phyloP scores from a whole-genome alignment of 805 yeast species.

The Yarrowia bubula region DNA sequence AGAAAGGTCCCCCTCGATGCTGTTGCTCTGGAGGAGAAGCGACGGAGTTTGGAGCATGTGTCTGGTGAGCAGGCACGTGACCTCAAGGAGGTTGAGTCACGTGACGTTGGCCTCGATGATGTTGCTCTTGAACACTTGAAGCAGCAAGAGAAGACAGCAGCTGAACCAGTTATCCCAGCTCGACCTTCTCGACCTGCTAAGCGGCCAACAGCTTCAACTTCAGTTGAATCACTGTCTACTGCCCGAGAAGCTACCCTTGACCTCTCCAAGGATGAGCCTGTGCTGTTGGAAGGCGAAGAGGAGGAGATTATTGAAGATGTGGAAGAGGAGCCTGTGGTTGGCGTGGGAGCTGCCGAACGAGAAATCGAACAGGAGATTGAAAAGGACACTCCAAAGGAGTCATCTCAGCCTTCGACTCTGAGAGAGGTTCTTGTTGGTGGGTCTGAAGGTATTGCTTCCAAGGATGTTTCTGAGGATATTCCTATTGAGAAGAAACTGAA shows the following conservation, averaged over 20 bases:
- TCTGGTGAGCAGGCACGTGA: too few species aligned
- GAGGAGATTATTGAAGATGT: neutral
- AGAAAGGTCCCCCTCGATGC: neutral
- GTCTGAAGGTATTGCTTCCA: neutral
- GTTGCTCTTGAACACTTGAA: neutral
- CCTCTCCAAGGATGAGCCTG: neutral
- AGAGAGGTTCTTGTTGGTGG: too few species aligned
- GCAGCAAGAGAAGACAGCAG: neutral
- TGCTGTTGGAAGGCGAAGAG: neutral
- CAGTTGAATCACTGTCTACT: neutral
- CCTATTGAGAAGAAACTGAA: neutral
- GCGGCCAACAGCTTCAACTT: neutral
- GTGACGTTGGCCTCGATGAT: neutral
- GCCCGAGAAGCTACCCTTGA: neutral
- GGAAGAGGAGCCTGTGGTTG: neutral
- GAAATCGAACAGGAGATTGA: neutral
- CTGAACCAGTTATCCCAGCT: neutral
- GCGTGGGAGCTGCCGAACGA: neutral
- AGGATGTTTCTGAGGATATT: neutral
- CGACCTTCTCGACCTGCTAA: constrained; percentile 3
- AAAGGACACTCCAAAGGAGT: neutral
- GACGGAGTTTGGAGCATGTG: neutral
- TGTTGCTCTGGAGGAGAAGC: neutral
- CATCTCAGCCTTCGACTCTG: too few species aligned
- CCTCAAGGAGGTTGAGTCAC: too few species aligned